Evolutionary conservation across 2,329 filamentous ascomycete genomes (phyloP).

Genomic region (Colletotrichum melonis): DNA sequence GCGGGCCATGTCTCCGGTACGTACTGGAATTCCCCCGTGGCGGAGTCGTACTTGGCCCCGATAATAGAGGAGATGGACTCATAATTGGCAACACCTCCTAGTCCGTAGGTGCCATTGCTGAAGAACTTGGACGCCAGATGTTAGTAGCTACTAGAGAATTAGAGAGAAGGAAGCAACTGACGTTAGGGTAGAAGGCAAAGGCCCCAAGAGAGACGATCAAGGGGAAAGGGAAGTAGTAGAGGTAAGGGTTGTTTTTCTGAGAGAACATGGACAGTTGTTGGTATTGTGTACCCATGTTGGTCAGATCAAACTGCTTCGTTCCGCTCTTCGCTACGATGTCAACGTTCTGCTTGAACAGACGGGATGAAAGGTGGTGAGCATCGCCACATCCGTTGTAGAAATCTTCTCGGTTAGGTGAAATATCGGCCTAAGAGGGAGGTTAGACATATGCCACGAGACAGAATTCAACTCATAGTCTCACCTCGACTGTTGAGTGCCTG

Average conservation of each 20-base stretch:
- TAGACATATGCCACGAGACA: background rate
- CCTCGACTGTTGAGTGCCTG: conserved; percentile 30
- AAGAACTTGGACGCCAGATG: background rate
- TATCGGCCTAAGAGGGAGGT: background rate
- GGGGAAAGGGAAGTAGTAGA: conserved; percentile 29
- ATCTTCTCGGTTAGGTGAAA: conserved; percentile 27
- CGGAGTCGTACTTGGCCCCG: conserved; percentile 21
- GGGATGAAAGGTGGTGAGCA: conserved; percentile 26
- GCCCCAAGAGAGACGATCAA: conserved; percentile 24
- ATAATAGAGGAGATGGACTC: conserved; percentile 30
- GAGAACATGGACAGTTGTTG: conserved; percentile 25
- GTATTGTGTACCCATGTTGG: conserved; percentile 29
- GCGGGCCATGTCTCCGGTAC: conserved; percentile 30
- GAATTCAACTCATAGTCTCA: background rate
- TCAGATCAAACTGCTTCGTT: conserved; percentile 24
- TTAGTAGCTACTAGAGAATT: background rate
- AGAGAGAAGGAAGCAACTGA: background rate
- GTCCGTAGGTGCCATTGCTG: conserved; percentile 28
- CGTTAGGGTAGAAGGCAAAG: conserved; percentile 27
- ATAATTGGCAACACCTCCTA: conserved; percentile 27
- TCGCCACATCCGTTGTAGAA: conserved; percentile 30
- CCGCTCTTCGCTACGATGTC: conserved; percentile 17
- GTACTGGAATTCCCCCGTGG: conserved; percentile 26
- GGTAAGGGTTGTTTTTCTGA: conserved; percentile 26
- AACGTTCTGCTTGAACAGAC: conserved; percentile 31